Conservation (phyloP, 306 rosid species). For the Vigna mungo region DNA sequence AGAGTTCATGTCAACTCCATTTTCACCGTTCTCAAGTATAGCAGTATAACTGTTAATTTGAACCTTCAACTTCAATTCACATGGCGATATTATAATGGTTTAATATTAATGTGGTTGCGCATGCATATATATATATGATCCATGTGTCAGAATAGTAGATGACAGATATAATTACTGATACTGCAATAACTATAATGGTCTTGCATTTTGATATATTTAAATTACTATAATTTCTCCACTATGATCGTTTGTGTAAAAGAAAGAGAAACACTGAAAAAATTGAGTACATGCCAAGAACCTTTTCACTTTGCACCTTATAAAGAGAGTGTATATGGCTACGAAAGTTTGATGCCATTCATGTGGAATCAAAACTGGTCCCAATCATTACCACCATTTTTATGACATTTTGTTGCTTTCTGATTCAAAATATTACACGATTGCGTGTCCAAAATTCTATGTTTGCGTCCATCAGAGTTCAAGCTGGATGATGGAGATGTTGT, state of each 20-base stretch:
- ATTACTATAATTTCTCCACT: slow-evolving; percentile 43
- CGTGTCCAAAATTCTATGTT: not conserved
- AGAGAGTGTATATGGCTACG: slow-evolving; percentile 48
- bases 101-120: slow-evolving; percentile 2
- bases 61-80: slow-evolving; percentile 17
- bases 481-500: not conserved
- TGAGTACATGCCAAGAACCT: slow-evolving; percentile 34
- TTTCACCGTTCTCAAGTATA: too few relatives aligned
- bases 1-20: too few relatives aligned
- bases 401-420: slow-evolving; percentile 22
- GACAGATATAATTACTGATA: slow-evolving; percentile 5
- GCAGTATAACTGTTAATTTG: not conserved
- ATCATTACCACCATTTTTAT: slow-evolving; percentile 48
- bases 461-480: not conserved
- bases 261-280: slow-evolving; percentile 23
- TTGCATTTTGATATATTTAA: slow-evolving; percentile 46
- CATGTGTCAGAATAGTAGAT: slow-evolving; percentile 17
- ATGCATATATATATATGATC: slow-evolving; percentile 18
- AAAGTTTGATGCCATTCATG: slow-evolving; percentile 47
- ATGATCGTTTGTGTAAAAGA: not conserved
- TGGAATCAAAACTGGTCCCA: slow-evolving; percentile 66
- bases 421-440: not conserved
- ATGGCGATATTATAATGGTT: not conserved
- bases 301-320: slow-evolving; percentile 54
- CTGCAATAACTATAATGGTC: slow-evolving; percentile 54